Evolutionary conservation across 1,284 basidiomycete species (phyloP).

Genomic region (Pholiota adiposa): DNA sequence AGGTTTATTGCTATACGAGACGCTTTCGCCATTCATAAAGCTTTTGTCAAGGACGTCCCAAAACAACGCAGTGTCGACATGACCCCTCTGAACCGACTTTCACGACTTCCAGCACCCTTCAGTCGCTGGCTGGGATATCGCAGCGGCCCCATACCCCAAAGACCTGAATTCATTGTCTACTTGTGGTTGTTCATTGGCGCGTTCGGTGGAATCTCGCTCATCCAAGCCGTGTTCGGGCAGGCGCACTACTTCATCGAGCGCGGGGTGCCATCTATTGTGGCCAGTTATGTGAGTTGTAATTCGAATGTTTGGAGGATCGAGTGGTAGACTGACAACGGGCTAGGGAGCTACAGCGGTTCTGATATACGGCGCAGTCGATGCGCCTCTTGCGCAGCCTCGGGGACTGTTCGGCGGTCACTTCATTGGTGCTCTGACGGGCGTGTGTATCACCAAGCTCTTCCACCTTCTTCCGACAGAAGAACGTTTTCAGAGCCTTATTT

Average conservation of each 20-base stretch:
- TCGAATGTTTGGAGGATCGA: neutral
- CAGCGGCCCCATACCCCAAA: constrained; percentile 35
- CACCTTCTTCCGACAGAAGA: constrained; percentile 48
- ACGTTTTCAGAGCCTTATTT: constrained; percentile 47
- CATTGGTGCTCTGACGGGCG: constrained; percentile 54
- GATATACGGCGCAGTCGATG: constrained; percentile 60
- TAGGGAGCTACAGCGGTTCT: constrained; percentile 67
- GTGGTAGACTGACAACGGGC: neutral
- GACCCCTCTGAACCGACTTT: constrained; percentile 30
- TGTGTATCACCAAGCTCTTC: constrained; percentile 62
- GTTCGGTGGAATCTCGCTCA: constrained; percentile 57
- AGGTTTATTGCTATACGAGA: too few species aligned
- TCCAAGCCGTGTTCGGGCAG: constrained; percentile 58
- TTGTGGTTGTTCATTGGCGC: constrained; percentile 55
- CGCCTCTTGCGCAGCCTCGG: constrained; percentile 65
- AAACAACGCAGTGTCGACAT: neutral
- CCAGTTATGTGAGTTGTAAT: constrained; percentile 46
- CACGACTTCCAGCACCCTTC: constrained; percentile 41
- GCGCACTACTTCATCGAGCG: constrained; percentile 51
- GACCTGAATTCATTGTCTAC: constrained; percentile 40
- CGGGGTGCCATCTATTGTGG: constrained; percentile 52
- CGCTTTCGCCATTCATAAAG: neutral
- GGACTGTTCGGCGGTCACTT: constrained; percentile 61
- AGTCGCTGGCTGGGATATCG: constrained; percentile 53
- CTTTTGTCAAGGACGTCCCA: neutral